Evolutionary conservation across 2,329 filamentous ascomycete genomes (phyloP), one percentile per base, ranked within the genome.

Genomic region (Fusarium aywerte): DNA sequence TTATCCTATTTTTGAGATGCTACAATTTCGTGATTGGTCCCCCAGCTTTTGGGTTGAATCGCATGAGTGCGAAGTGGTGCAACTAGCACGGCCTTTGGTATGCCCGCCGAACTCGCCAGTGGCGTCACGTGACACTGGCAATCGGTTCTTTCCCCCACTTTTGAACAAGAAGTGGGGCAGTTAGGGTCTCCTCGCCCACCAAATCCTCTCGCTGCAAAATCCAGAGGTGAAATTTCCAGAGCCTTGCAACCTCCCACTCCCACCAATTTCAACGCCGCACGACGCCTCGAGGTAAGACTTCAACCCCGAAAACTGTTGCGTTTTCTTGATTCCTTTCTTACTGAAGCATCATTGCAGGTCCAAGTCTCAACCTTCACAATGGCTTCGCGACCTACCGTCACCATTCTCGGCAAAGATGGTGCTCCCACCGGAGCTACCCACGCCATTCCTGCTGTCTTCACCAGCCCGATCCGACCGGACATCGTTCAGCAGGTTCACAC

Each of bases 401-500:
- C 93, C 82, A 94, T 99, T 87, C 90, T 97, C 87, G 90, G 91
- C 85, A 93, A 93, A 85, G 94, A 97, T 90, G 96, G 96, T 87
- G 88, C 91, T 87, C 87, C 93, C 85, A 92, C 90, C 84, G 92
- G 92, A 82, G 89, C 91, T 82, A 95, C 94, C 80, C 89, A 94
- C 84, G 89, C 96, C 82, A 90, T 98, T 78, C 96, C 96, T 80
- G 90, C 93, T 84, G 95, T 99, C 86, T 99, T 99, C 92, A 89
- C 89, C 84, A 89, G 92, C 77, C 96, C 96, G 77, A 98, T 99
- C 88, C 95, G 96, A 83, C 92, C 94, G 79, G 96, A 99, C 86
- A 97, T 99, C 82, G 96, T 99, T 81, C 95, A 98, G 89, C 91
- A 94, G 84, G 91, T 98, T 79, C 96, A 99, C 91, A 97, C 93